Base-by-base conservation (phyloP, 805 yeast species). In the Wickerhamomyces tratensis region DNA sequence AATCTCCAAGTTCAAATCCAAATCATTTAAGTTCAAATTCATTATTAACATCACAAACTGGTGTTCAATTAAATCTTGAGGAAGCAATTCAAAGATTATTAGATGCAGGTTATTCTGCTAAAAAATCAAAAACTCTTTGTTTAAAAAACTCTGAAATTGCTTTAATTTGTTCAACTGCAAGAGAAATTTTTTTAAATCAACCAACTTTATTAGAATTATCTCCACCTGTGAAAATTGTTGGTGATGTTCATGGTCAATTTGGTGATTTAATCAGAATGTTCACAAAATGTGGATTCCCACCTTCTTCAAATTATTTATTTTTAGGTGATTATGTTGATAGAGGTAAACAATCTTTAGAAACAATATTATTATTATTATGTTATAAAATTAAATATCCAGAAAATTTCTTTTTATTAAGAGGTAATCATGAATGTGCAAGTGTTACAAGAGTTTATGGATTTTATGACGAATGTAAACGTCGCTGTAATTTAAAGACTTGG, bases 291-390 rank as follows among this genome's bases (percentile, higher is more conserved):
- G 98, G 98, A 20, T 86, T 91, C 64, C 98, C 98, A 6, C 98
- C 98, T 2, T 76, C 83, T 47, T 78, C 96, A 11, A 93, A 93
- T 62, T 93, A 88, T 63, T 67, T 93, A 51, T 91, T 93, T 54
- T 64, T 93, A 39, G 98, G 98, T 29, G 98, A 93, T 65, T 93
- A 93, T 62, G 98, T 93, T 39, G 98, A 93, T 65, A 75, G 98
- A 51, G 98, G 98, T 44, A 93, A 93, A 62, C 98, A 93, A 64
- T 82, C 94, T 4, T 67, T 93, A 44, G 98, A 93, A 62, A 93
- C 98, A 0, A 88, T 93, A 25, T 66, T 91, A 46, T 68, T 93
- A 39, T 68, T 93, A 46, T 69, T 93, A 41, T 89, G 97, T 63
- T 93, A 87, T 68, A 93, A 93, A 62, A 89, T 93, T 63, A 91